phyloP scores from a whole-genome alignment of 176 grass and related monocot genomes.

The Cocos nucifera region DNA sequence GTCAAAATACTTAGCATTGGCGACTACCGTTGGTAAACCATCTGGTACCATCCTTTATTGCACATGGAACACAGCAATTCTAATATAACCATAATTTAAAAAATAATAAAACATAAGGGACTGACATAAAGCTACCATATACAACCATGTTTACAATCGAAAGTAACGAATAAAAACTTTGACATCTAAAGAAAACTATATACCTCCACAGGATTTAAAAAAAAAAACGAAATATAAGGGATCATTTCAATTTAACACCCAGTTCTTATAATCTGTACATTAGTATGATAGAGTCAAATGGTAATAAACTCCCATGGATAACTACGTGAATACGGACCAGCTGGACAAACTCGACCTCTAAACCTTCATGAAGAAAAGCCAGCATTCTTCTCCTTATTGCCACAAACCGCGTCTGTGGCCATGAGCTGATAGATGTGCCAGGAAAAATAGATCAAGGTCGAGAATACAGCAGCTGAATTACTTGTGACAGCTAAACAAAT shows the following conservation, averaged over 20 bases:
- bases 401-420: background rate
- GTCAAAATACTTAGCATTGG: no score
- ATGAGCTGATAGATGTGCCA: background rate
- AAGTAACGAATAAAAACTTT: no score
- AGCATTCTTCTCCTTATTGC: background rate
- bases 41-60: no score
- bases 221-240: no score
- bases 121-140: no score
- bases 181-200: no score
- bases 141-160: no score
- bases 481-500: conserved; percentile 28
- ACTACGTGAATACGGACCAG: background rate
- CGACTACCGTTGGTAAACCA: no score
- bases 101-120: no score
- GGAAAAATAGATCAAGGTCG: background rate
- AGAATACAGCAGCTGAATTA: background rate
- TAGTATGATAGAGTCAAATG: background rate
- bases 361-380: background rate
- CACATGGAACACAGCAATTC: no score
- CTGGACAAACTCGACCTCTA: background rate
- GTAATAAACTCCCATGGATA: background rate
- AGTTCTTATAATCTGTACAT: conserved; percentile 1
- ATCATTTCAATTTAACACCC: background rate
- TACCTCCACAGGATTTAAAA: no score
- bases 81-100: no score